Conservation (phyloP, 805 yeast genomes). For the Kazachstania psychrophila region DNA sequence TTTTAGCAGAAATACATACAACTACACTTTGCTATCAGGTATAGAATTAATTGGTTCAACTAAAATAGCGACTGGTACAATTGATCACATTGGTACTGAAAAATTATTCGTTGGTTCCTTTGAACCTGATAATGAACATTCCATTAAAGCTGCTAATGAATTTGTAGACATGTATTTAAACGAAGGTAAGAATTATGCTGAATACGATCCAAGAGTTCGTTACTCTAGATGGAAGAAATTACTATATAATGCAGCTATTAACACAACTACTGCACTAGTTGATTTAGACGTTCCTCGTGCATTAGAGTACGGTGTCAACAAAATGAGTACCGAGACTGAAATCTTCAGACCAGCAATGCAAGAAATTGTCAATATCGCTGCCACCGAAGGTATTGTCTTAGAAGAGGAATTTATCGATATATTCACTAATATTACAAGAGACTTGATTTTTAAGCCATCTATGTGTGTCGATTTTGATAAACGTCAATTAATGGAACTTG, state of each 20-base stretch:
- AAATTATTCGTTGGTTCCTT: conserved; percentile 44
- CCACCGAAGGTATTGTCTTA: conserved; percentile 46
- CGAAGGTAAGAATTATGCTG: conserved; percentile 32
- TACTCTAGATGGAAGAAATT: conserved; percentile 54
- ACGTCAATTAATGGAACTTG: conserved; percentile 58
- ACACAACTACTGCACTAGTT: conserved; percentile 51
- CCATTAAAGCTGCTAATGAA: conserved; percentile 30
- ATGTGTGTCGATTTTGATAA: conserved; percentile 59
- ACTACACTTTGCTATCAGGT: conserved; percentile 41
- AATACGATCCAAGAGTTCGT: conserved; percentile 37
- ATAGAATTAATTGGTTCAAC: conserved; percentile 56
- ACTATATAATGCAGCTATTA: conserved; percentile 56
- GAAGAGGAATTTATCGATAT: conserved; percentile 39
- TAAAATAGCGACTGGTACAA: conserved; percentile 37
- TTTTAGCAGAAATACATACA: conserved; percentile 32
- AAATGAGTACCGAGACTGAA: conserved; percentile 25
- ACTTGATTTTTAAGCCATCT: conserved; percentile 50
- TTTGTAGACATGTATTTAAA: conserved; percentile 37
- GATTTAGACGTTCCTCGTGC: conserved; percentile 48
- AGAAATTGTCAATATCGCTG: conserved; percentile 53
- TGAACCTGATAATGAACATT: conserved; percentile 29
- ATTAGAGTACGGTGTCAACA: conserved; percentile 34
- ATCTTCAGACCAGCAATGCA: conserved; percentile 48
- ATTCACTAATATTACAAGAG: conserved; percentile 46
- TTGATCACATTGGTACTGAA: conserved; percentile 46